A percentile compares a stretch with the other conserved stretches of the same genome.
phyloP scores from a whole-genome alignment of 2,329 filamentous ascomycete species.

The Hypomyces perniciosus region DNA sequence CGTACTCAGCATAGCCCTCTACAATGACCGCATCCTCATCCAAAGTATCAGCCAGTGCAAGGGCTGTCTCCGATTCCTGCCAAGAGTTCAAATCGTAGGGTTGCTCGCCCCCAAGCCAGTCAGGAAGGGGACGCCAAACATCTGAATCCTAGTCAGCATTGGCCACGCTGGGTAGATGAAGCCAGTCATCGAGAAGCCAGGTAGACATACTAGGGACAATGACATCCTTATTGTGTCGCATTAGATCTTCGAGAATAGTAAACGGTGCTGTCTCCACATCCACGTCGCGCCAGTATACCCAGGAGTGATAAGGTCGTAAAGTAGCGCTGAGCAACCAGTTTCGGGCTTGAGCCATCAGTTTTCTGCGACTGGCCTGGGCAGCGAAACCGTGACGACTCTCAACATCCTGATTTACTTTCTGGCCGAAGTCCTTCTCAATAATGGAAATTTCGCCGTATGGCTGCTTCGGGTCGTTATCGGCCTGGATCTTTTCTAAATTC shows the following conservation, averaged over 20 bases:
- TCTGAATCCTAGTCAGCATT: constrained; percentile 48
- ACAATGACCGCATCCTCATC: constrained; percentile 99
- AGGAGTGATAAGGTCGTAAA: constrained; percentile 88
- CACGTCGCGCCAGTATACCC: constrained; percentile 99
- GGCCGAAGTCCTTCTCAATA: constrained; percentile 97
- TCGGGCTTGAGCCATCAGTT: constrained; percentile 94
- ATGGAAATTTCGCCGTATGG: constrained; percentile 95
- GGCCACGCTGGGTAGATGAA: no score
- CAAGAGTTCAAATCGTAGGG: constrained; percentile 98
- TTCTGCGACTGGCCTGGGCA: constrained; percentile 85
- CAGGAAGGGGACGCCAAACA: constrained; percentile 96
- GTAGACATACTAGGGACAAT: constrained; percentile 88
- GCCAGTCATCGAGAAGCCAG: neutral
- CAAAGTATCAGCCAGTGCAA: constrained; percentile 86
- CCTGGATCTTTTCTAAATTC: constrained; percentile 73
- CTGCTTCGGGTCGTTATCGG: constrained; percentile 69
- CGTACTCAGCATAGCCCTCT: constrained; percentile 97
- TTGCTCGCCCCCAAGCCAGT: constrained; percentile 97
- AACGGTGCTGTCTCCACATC: constrained; percentile 97
- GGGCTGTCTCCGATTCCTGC: constrained; percentile 96
- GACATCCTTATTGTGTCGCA: constrained; percentile 98
- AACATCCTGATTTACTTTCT: constrained; percentile 95
- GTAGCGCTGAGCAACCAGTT: constrained; percentile 97
- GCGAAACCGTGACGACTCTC: constrained; percentile 97
- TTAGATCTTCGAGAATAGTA: constrained; percentile 93